Base-by-base conservation (phyloP, 371 early-diverging fungal species). In the Mortierella sp. region DNA sequence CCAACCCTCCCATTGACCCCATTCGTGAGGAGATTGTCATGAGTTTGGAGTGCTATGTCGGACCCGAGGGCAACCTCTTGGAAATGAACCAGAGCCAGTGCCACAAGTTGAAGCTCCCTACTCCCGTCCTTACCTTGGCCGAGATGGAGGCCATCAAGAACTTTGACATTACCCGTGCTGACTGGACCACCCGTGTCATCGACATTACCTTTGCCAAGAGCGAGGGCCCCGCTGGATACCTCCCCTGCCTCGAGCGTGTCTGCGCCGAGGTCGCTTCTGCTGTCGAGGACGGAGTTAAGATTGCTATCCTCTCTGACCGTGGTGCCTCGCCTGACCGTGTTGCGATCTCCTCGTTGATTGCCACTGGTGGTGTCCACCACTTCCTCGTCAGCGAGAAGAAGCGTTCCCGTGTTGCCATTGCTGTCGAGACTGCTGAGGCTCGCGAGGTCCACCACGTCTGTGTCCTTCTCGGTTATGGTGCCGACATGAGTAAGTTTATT, bases 11-110 rank as follows among this genome's bases (percentile, higher is more conserved):
- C 22, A 98, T 99, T 71, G 99, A 99, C 89, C 98, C 99, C 41
- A 98, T 99, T 82, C 97, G 99, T 81, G 98, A 99, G 87, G 94
- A 95, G 73, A 95, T 98, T 76, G 97, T 98, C 88, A 99, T 98
- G 98, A 95, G 96, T 22, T 91, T 98, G 45, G 93, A 95, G 63
- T 97, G 97, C 89, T 95, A 95, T 85, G 91, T 99, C 29, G 99
- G 99, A 44, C 96, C 98, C 11, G 95, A 95, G 85, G 97, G 97
- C 64, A 99, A 98, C 79, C 88, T 98, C 67, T 90, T 98, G 44
- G 96, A 96, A 77, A 90, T 97, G 64, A 88, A 93, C 14, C 91
- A 91, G 70, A 77, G 77, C 22, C 98, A 99, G 85, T 92, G 94
- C 69, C 91, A 93, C 70, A 91, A 95, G 47, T 85, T 98, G 68